Percentiles rank a stretch among this genome's conserved stretches.
Conservation (phyloP, 2,329 filamentous ascomycete species). For the Trichoderma sp. region DNA sequence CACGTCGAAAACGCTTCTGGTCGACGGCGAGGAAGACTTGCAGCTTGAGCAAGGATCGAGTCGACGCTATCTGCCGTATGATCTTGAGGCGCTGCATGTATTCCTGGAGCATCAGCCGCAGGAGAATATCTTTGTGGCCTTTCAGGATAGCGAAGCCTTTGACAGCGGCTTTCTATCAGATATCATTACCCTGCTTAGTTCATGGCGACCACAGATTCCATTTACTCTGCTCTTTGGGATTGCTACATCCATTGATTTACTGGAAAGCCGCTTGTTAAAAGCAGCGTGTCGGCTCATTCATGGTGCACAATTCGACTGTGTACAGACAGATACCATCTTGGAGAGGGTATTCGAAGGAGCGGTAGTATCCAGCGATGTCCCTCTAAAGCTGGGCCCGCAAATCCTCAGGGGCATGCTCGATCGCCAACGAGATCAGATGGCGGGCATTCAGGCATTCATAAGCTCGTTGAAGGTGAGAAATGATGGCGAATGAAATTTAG, state of each 20-base stretch:
- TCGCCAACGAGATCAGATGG: conserved; percentile 73
- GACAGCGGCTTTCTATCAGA: conserved; percentile 71
- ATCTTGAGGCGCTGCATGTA: conserved; percentile 67
- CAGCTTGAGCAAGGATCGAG: conserved; percentile 48
- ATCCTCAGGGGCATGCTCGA: conserved; percentile 64
- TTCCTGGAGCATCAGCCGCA: conserved; percentile 53
- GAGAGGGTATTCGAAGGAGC: conserved; percentile 68
- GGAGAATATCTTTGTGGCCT: conserved; percentile 64
- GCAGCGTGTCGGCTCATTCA: conserved; percentile 64
- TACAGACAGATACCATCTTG: conserved; percentile 67
- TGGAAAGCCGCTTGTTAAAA: conserved; percentile 71
- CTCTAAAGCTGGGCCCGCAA: conserved; percentile 61
- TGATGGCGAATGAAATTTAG: not conserved
- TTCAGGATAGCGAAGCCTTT: conserved; percentile 82
- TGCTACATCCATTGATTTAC: conserved; percentile 76
- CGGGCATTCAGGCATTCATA: conserved; percentile 70
- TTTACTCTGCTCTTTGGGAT: conserved; percentile 77
- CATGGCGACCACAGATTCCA: conserved; percentile 72
- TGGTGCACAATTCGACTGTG: conserved; percentile 74
- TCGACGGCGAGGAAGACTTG: conserved; percentile 58
- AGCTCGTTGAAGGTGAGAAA: conserved; percentile 61
- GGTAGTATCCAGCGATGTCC: conserved; percentile 55
- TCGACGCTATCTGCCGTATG: conserved; percentile 70
- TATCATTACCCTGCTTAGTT: conserved; percentile 62
- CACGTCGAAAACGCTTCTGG: conserved; percentile 45